phyloP scores from a whole-genome alignment of 1,284 basidiomycete genomes.

The Ceratorhiza oryzae-sativae region DNA sequence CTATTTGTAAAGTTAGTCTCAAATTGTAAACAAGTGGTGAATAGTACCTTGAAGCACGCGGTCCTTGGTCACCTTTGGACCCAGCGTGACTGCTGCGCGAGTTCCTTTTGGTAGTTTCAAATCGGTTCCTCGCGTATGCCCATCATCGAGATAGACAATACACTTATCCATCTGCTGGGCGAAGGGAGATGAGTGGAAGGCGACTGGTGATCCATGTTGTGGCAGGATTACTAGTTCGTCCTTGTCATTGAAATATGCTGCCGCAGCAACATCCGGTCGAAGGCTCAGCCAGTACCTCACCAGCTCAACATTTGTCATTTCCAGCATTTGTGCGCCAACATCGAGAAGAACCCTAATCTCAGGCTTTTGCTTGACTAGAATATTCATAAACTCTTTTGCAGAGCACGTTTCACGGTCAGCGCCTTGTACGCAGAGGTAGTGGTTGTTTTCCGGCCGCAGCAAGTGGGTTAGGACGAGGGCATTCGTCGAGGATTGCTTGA shows the following conservation, averaged over 20 bases:
- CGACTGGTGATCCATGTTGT: constrained; percentile 53
- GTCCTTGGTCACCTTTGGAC: constrained; percentile 63
- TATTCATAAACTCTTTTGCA: constrained; percentile 50
- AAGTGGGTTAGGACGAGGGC: constrained; percentile 59
- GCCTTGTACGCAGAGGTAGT: constrained; percentile 49
- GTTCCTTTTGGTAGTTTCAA: constrained; percentile 57
- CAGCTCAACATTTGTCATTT: constrained; percentile 56
- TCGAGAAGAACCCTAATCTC: constrained; percentile 59
- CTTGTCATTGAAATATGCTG: constrained; percentile 58
- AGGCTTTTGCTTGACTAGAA: constrained; percentile 51
- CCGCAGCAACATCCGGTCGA: constrained; percentile 53
- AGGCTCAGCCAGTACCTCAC: constrained; percentile 55
- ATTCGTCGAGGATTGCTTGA: constrained; percentile 57
- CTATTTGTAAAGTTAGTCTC: constrained; percentile 44
- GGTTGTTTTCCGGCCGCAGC: constrained; percentile 56
- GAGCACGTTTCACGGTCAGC: constrained; percentile 46
- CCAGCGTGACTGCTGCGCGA: constrained; percentile 62
- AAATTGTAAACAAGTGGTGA: constrained; percentile 37
- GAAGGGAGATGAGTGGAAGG: constrained; percentile 56
- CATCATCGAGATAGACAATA: constrained; percentile 64
- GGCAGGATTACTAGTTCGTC: constrained; percentile 57
- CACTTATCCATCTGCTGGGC: constrained; percentile 55
- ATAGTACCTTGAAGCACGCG: constrained; percentile 60
- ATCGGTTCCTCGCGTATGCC: constrained; percentile 65
- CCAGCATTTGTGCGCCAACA: constrained; percentile 65